Evolutionary conservation across 2,329 filamentous ascomycete species (phyloP).

Genomic region (Talaromyces amestolkiae): DNA sequence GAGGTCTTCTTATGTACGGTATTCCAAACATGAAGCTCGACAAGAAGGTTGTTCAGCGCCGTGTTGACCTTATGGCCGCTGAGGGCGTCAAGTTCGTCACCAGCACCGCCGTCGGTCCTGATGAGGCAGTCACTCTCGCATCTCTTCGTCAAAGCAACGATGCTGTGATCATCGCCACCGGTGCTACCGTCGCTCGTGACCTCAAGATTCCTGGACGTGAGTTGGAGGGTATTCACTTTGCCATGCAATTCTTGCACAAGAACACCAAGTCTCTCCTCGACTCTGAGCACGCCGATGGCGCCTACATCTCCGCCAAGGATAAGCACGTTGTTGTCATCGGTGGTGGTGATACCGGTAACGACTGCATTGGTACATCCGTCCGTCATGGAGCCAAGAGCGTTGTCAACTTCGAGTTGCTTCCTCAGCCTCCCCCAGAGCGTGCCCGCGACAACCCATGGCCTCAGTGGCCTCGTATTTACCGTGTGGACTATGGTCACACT

Average conservation of each 20-base stretch:
- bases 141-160: constrained; percentile 73
- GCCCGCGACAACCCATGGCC: constrained; percentile 96
- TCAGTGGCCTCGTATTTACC: constrained; percentile 96
- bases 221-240: constrained; percentile 86
- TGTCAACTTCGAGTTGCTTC: constrained; percentile 92
- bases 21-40: constrained; percentile 99
- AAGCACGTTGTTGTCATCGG: constrained; percentile 97
- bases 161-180: constrained; percentile 86
- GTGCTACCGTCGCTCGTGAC: constrained; percentile 89
- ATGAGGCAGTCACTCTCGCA: constrained; percentile 63
- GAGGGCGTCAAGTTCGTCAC: constrained; percentile 84
- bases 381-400: constrained; percentile 94
- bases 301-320: constrained; percentile 91
- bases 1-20: constrained; percentile 95
- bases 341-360: constrained; percentile 95
- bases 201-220: constrained; percentile 86
- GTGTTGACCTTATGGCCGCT: constrained; percentile 89
- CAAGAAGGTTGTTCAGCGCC: constrained; percentile 93
- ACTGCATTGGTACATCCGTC: constrained; percentile 94
- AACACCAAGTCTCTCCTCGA: constrained; percentile 98
- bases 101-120: constrained; percentile 73
- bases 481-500: constrained; percentile 95
- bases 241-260: constrained; percentile 95
- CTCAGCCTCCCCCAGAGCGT: constrained; percentile 86
- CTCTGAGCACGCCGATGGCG: constrained; percentile 76